A percentile compares a stretch with the other conserved stretches of the same genome.
phyloP scores from a whole-genome alignment of 768 basidiomycete species.

The Leccinum variicolor region DNA sequence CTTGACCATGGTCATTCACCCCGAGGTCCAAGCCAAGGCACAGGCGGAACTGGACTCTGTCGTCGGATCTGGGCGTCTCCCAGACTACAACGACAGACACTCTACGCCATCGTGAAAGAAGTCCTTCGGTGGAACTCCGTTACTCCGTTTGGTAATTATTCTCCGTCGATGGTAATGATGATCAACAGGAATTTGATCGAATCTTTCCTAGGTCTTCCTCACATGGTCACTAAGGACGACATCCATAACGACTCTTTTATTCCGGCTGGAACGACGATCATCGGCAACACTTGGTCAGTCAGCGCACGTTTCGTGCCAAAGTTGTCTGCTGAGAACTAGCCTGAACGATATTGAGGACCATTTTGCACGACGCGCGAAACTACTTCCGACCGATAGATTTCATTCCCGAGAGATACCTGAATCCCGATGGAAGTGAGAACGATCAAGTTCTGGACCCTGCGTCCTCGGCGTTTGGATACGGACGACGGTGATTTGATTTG shows the following conservation, averaged over 20 bases:
- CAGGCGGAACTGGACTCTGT: conserved; percentile 27
- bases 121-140: conserved; percentile 32
- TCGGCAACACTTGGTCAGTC: conserved; percentile 57
- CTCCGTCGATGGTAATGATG: conserved; percentile 5
- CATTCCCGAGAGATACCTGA: conserved; percentile 38
- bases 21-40: conserved; percentile 28
- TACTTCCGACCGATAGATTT: conserved; percentile 36
- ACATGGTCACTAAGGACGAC: conserved; percentile 33
- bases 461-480: conserved; percentile 34
- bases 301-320: neutral
- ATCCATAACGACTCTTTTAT: conserved; percentile 30
- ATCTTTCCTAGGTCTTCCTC: conserved; percentile 26
- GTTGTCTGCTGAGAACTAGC: conserved; percentile 2
- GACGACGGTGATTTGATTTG: conserved; percentile 26
- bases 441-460: conserved; percentile 27
- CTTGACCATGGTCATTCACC: conserved; percentile 29
- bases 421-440: conserved; percentile 35
- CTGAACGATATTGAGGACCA: conserved; percentile 27
- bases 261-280: conserved; percentile 43
- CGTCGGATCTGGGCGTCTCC: conserved; percentile 27
- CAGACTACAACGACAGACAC: conserved; percentile 30
- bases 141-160: conserved; percentile 30
- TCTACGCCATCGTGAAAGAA: conserved; percentile 27
- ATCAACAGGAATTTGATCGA: conserved; percentile 8
- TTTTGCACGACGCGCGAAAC: conserved; percentile 35